phyloP scores from a whole-genome alignment of 2,329 filamentous ascomycete species.

The Seiridium unicorne region DNA sequence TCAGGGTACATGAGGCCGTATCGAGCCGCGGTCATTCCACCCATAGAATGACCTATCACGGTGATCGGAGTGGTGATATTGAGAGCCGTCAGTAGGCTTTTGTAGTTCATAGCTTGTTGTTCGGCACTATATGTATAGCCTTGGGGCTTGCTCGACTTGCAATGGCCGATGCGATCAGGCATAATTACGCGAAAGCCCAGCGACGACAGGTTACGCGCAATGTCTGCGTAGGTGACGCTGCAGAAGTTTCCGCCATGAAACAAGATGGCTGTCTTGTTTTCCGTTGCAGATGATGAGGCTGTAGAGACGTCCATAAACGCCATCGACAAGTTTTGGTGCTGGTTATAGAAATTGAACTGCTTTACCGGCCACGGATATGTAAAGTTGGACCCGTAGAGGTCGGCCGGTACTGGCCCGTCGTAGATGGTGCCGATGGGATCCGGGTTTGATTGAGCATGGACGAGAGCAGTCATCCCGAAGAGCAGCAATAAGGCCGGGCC shows the following conservation, averaged over 20 bases:
- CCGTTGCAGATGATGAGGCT: constrained; percentile 29
- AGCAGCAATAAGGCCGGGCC: constrained; percentile 5
- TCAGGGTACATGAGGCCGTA: constrained; percentile 50
- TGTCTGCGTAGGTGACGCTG: constrained; percentile 49
- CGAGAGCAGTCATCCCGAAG: constrained; percentile 9
- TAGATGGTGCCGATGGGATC: constrained; percentile 23
- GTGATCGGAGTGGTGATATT: constrained; percentile 37
- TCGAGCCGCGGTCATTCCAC: constrained; percentile 52
- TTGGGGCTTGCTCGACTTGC: constrained; percentile 52
- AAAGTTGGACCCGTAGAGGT: constrained; percentile 49
- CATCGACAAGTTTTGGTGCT: constrained; percentile 49
- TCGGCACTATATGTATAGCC: constrained; percentile 51
- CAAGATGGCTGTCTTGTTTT: constrained; percentile 43
- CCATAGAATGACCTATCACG: constrained; percentile 54
- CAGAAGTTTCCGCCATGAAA: constrained; percentile 59
- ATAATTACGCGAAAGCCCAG: constrained; percentile 51
- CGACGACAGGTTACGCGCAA: constrained; percentile 37
- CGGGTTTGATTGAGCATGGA: constrained; percentile 9
- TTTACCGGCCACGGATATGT: constrained; percentile 51
- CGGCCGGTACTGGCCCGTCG: constrained; percentile 34
- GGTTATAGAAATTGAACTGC: constrained; percentile 45
- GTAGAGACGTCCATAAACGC: constrained; percentile 50
- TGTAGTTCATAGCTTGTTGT: constrained; percentile 50
- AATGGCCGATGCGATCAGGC: constrained; percentile 56
- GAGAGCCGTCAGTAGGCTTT: constrained; percentile 42